These are phyloP conservation scores for Mimosa bimucronata DNA, from an alignment of 306 rosid genomes.

Conservation along the genomic window DNA sequence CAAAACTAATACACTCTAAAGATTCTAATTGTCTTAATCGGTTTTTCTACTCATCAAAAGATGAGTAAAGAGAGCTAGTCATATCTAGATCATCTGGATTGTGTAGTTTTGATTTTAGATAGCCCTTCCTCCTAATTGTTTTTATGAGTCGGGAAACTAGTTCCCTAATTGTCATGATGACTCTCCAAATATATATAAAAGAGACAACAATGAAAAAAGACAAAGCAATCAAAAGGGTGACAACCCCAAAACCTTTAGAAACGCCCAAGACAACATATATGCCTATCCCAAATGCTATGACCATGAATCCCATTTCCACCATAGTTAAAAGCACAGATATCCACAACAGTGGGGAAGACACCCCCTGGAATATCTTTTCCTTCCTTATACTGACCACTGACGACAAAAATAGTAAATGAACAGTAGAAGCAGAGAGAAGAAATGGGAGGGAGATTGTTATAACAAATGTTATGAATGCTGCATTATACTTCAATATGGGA, in stretches of 20 bases:
- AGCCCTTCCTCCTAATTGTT: too few relatives aligned
- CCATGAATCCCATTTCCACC: background rate
- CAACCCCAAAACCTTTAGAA: background rate
- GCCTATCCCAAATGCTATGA: too few relatives aligned
- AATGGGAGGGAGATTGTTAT: slow-evolving; percentile 10
- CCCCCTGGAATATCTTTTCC: fast-evolving
- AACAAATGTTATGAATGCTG: slow-evolving; percentile 30
- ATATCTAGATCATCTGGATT: too few relatives aligned
- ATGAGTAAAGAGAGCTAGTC: too few relatives aligned
- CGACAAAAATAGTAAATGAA: background rate
- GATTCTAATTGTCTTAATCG: too few relatives aligned
- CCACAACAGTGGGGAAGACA: fast-evolving
- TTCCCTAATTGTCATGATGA: too few relatives aligned
- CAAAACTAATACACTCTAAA: too few relatives aligned
- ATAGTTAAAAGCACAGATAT: background rate
- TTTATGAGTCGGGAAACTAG: too few relatives aligned
- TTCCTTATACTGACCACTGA: fast-evolving
- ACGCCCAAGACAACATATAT: slow-evolving; percentile 5
- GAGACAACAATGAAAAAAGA: background rate
- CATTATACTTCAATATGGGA: background rate
- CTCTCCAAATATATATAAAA: too few relatives aligned
- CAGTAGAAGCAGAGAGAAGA: slow-evolving; percentile 2
- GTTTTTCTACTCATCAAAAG: too few relatives aligned
- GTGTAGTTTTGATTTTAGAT: too few relatives aligned
- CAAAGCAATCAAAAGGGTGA: background rate